phyloP scores from a whole-genome alignment of 768 basidiomycete species.

The Amanita phalloides region DNA sequence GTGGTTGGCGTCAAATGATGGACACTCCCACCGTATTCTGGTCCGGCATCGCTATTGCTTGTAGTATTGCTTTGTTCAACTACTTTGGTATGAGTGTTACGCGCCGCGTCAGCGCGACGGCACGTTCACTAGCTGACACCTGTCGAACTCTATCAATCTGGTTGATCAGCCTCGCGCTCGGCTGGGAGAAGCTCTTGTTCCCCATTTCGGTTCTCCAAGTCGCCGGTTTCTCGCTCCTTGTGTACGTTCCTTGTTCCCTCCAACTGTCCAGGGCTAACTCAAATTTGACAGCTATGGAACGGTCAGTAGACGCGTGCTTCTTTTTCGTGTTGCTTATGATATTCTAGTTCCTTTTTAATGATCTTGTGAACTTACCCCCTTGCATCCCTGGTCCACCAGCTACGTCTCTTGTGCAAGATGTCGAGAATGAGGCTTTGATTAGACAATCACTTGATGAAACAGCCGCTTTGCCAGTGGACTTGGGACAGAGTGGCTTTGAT shows the following conservation, averaged over 20 bases:
- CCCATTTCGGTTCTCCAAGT: slow-evolving; percentile 80
- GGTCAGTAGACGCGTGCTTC: slow-evolving; percentile 26
- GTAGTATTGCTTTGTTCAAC: slow-evolving; percentile 76
- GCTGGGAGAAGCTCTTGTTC: slow-evolving; percentile 82
- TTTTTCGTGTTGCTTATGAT: slow-evolving; percentile 6
- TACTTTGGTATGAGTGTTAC: slow-evolving; percentile 90
- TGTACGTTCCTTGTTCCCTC: slow-evolving; percentile 43
- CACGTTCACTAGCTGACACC: slow-evolving; percentile 85
- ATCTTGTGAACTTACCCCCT: slow-evolving; percentile 56
- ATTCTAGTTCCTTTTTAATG: slow-evolving; percentile 80
- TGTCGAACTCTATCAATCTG: slow-evolving; percentile 96
- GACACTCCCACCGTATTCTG: slow-evolving; percentile 62
- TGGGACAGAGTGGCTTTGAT: slow-evolving; percentile 79
- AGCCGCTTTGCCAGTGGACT: slow-evolving; percentile 68
- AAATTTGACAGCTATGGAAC: slow-evolving; percentile 64
- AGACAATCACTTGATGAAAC: slow-evolving; percentile 60
- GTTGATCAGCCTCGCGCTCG: slow-evolving; percentile 79
- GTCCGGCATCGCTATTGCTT: slow-evolving; percentile 59
- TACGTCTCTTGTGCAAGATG: slow-evolving; percentile 17
- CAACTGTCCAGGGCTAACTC: neutral
- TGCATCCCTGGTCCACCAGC: slow-evolving; percentile 43
- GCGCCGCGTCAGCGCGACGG: slow-evolving; percentile 87
- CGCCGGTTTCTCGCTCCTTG: slow-evolving; percentile 75
- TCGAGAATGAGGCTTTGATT: slow-evolving; percentile 41
- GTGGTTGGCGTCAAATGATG: slow-evolving; percentile 86